phyloP scores from a whole-genome alignment of 2,329 filamentous ascomycete species.

The Epichloe hybrida region DNA sequence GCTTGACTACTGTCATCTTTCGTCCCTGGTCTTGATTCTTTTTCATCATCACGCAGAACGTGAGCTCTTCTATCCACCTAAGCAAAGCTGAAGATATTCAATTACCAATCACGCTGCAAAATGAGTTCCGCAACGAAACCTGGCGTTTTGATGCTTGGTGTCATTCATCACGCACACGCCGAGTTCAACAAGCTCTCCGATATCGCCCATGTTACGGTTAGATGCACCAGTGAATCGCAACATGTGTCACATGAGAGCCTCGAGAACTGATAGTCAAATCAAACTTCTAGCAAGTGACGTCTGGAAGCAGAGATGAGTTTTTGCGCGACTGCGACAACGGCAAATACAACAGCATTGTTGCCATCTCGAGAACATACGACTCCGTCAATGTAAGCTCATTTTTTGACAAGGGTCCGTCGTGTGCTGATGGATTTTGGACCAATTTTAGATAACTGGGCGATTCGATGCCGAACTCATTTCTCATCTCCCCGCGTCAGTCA shows the following conservation, averaged over 20 bases:
- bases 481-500: conserved; percentile 25
- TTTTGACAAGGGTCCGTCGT: background rate
- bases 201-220: conserved; percentile 7
- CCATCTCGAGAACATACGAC: conserved; percentile 43
- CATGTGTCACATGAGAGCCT: background rate
- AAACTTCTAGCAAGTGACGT: conserved; percentile 6
- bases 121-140: conserved; percentile 3
- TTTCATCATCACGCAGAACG: too few relatives aligned
- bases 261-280: background rate
- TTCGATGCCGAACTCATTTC: conserved; percentile 49
- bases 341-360: conserved; percentile 41
- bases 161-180: conserved; percentile 8
- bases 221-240: background rate
- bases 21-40: too few relatives aligned
- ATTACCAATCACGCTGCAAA: background rate
- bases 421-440: background rate
- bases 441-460: conserved; percentile 37
- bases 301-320: conserved; percentile 8
- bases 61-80: too few relatives aligned
- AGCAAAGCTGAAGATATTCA: too few relatives aligned
- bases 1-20: background rate
- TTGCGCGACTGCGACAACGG: conserved; percentile 40
- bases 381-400: conserved; percentile 5
- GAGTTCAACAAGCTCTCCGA: conserved; percentile 9
- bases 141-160: conserved; percentile 10